phyloP scores from a whole-genome alignment of 495 filamentous ascomycete genomes.

The Talaromyces stipitatus region DNA sequence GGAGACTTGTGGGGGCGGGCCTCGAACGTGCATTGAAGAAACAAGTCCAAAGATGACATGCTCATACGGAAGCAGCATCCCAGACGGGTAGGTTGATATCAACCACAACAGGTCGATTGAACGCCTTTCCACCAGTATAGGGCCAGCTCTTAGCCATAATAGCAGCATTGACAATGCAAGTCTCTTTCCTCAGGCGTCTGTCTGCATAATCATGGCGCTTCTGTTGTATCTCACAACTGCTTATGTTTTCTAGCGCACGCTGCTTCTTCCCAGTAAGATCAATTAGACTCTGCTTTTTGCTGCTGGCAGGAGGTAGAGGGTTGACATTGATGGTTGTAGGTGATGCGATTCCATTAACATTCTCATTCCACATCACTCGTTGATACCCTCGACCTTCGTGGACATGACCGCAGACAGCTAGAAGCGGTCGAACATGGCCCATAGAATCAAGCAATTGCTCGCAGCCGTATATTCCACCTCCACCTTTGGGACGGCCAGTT shows the following conservation, averaged over 20 bases:
- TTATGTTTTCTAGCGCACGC: conserved; percentile 30
- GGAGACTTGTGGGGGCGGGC: no score
- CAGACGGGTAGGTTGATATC: conserved; percentile 66
- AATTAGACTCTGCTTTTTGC: conserved; percentile 51
- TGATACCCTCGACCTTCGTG: conserved; percentile 42
- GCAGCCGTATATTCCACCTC: conserved; percentile 29
- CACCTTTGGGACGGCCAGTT: conserved; percentile 4
- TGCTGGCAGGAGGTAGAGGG: conserved; percentile 26
- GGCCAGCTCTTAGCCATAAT: conserved; percentile 63
- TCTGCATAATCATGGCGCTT: conserved; percentile 26
- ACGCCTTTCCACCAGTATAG: conserved; percentile 47
- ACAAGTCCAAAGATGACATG: neutral
- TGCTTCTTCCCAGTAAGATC: conserved; percentile 44
- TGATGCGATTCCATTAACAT: conserved; percentile 1
- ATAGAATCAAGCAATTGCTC: conserved; percentile 26
- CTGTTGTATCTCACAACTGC: neutral
- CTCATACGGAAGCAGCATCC: conserved; percentile 10
- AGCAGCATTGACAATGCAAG: conserved; percentile 70
- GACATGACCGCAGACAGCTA: conserved; percentile 44
- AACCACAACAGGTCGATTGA: conserved; percentile 71
- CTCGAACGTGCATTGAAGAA: neutral
- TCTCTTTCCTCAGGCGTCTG: conserved; percentile 52
- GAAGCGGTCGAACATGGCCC: conserved; percentile 31
- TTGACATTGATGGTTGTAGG: neutral
- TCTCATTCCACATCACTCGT: conserved; percentile 28